These are phyloP conservation scores for Cladobotryum protrusum DNA, from an alignment of 2,329 filamentous ascomycete genomes.

Conservation along the genomic window DNA sequence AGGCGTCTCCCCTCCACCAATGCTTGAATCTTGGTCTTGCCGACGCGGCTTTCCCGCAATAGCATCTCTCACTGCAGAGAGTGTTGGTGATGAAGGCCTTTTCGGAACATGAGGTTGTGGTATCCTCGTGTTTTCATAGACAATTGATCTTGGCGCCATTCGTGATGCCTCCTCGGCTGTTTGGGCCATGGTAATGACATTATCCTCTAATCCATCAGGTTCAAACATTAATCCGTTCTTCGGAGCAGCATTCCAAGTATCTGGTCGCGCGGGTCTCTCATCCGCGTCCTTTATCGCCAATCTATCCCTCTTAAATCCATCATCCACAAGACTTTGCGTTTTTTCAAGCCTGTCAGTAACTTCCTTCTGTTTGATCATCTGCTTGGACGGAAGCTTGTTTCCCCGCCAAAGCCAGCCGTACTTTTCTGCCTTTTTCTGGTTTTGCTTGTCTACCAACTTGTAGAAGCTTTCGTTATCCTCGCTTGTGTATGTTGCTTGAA, in stretches of 20 bases:
- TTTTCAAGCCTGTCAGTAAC: conserved; percentile 48
- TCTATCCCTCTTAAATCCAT: conserved; percentile 51
- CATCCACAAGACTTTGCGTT: conserved; percentile 44
- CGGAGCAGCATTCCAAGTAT: conserved; percentile 68
- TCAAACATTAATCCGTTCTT: conserved; percentile 85
- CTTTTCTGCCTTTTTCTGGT: conserved; percentile 74
- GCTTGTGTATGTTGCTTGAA: conserved; percentile 90
- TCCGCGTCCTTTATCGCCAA: conserved; percentile 61
- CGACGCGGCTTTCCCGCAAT: conserved; percentile 65
- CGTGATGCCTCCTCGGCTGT: conserved; percentile 63
- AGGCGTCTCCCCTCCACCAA: conserved; percentile 70
- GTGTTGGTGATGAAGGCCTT: conserved; percentile 67
- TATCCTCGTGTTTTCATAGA: conserved; percentile 79
- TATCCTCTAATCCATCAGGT: conserved; percentile 59
- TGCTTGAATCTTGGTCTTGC: conserved; percentile 54
- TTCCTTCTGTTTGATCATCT: conserved; percentile 63
- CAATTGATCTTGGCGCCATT: conserved; percentile 69
- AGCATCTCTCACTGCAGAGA: conserved; percentile 78
- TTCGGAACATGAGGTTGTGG: conserved; percentile 41
- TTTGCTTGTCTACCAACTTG: conserved; percentile 83
- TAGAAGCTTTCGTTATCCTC: conserved; percentile 99
- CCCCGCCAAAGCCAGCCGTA: conserved; percentile 84
- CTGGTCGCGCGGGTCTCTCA: conserved; percentile 67
- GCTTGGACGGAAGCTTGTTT: conserved; percentile 80
- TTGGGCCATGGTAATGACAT: conserved; percentile 57